A percentile compares a stretch with the other conserved stretches of the same genome.
Conservation (phyloP, 2,329 filamentous ascomycete species). For the Xenoacremonium recifei region DNA sequence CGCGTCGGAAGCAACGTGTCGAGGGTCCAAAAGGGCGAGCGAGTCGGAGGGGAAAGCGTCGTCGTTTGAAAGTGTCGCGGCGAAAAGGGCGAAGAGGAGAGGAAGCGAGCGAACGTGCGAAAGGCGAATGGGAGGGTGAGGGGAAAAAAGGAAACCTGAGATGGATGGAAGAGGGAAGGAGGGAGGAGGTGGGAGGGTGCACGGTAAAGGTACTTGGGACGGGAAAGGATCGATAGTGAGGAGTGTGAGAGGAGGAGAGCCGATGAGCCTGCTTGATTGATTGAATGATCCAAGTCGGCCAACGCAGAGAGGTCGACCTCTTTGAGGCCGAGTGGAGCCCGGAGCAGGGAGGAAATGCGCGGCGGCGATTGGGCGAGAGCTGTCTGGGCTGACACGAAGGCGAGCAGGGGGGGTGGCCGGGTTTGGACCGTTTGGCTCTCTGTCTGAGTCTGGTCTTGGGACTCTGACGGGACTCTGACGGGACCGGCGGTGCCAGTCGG, state of each 20-base stretch:
- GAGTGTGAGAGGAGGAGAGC: conserved; percentile 12
- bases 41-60: background rate
- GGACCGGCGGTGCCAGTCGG: too few species aligned
- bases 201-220: conserved; percentile 7
- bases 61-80: too few species aligned
- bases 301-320: conserved; percentile 13
- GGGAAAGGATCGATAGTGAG: background rate
- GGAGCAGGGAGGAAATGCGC: conserved; percentile 24
- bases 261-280: conserved; percentile 6
- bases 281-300: conserved; percentile 15
- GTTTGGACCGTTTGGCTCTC: conserved; percentile 1
- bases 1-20: conserved; percentile 12
- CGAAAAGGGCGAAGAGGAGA: background rate
- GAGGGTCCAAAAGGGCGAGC: conserved; percentile 1
- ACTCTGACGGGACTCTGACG: too few species aligned
- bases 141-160: conserved; percentile 1
- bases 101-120: background rate
- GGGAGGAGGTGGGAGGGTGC: conserved; percentile 5
- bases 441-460: too few species aligned
- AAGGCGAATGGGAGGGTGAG: background rate
- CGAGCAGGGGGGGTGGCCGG: conserved; percentile 2
- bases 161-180: conserved; percentile 5
- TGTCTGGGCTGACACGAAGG: conserved; percentile 32
- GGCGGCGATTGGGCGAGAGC: conserved; percentile 31
- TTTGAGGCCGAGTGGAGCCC: conserved; percentile 23